Evolutionary conservation across 257 asterid species (phyloP), one percentile per base, ranked within the genome.

Genomic region (Ligustrum vulgare): DNA sequence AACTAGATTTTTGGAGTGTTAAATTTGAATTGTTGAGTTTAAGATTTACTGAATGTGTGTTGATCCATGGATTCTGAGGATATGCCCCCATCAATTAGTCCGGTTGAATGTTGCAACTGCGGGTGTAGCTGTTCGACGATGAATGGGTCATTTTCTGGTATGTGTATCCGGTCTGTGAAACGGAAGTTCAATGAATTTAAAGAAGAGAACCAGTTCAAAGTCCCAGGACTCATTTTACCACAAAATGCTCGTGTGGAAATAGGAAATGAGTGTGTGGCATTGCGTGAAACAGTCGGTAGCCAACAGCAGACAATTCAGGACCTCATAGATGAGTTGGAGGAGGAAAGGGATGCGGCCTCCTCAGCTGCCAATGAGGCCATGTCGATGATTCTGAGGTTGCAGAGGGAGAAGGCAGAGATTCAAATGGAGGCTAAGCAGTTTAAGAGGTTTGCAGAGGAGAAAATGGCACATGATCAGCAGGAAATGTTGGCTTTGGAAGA

Each of bases 311-410:
- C 83, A 15, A 89, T 94, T 83, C 90, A 87, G 77, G 96, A 86
- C 49, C 92, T 94, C 60, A 74, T 86, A 34, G 65, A 80, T 34
- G 99, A 94, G 85, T 79, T 94, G 90, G 99, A 94, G 72, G 98
- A 91, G 85, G 99, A 94, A 87, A 91, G 99, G 86, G 91, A 87
- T 54, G 99, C 98, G 0, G 81, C 98, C 11, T 85, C 96, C 3
- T 92, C 98, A 16, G 98, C 99, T 81, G 98, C 99, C 71, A 92
- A 83, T 49, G 99, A 94, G 84, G 96, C 99, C 2, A 89, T 94
- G 96, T 94, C 99, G 5, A 94, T 94, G 99, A 94, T 93, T 75
- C 85, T 92, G 84, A 87, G 96, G 88, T 79, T 94, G 86, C 99
- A 94, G 87, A 86, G 98, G 73, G 98, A 91, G 74, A 94, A 94